Base-by-base conservation (phyloP, 768 basidiomycete genomes). In the Hygrocybe coccinea region DNA sequence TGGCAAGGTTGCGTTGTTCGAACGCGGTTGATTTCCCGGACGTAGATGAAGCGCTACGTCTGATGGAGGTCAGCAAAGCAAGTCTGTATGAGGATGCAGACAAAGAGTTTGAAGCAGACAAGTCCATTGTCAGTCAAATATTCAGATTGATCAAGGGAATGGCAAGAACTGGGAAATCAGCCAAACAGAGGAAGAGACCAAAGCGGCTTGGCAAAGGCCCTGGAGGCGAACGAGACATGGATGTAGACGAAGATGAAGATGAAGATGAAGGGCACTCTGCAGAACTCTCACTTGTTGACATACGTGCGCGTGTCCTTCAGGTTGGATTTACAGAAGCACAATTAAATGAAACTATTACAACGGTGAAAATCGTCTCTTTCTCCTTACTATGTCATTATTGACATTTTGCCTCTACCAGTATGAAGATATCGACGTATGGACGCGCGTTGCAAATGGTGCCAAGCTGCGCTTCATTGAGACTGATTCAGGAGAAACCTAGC, bases 11-110 rank as follows among this genome's bases (percentile, higher is more conserved):
- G 24, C 86, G 95, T 36, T 91, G 87, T 73, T 82, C 89, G 50
- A 83, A 87, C 63, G 74, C 74, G 2, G 97, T 98, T 38, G 85
- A 85, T 48, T 83, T 86, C 54, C 79, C 81, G 37, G 97, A 99
- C 66, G 94, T 99, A 11, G 94, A 98, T 65, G 97, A 98, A 71
- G 97, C 97, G 2, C 76, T 99, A 59, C 85, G 97, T 37, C 75
- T 99, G 58, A 98, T 99, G 95, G 92, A 94, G 56, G 92, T 90
- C 62, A 92, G 89, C 73, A 99, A 98, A 70, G 89, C 91, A 65
- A 91, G 87, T 64, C 74, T 99, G 62, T 78, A 84, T 53, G 91
- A 95, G 44, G 91, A 91, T 10, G 81, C 83, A 17, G 86, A 87
- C 41, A 78, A 79, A 43, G 86, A 84, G 34, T 72, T 74, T 25